A percentile compares a stretch with the other conserved stretches of the same genome.
Conservation (phyloP, 2,329 filamentous ascomycete species). For the Alternaria sp. region DNA sequence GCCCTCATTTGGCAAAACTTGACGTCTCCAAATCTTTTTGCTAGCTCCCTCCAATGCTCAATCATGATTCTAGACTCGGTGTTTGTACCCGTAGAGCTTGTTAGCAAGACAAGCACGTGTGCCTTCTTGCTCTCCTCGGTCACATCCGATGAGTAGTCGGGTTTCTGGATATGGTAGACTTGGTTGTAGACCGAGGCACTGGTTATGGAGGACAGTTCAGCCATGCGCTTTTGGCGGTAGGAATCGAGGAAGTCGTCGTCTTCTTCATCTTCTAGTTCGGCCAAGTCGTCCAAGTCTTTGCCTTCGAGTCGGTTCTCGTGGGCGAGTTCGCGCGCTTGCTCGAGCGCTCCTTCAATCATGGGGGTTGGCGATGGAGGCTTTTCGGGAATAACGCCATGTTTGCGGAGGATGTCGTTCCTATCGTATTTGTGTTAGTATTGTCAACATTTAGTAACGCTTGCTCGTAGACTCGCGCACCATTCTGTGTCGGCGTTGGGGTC, state of each 20-base stretch:
- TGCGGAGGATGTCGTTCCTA: conserved; percentile 98
- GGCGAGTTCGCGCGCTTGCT: conserved; percentile 81
- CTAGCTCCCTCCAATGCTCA: conserved; percentile 86
- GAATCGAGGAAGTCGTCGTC: conserved; percentile 89
- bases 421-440: not conserved
- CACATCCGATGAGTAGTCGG: conserved; percentile 89
- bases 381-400: conserved; percentile 96
- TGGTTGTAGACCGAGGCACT: conserved; percentile 83
- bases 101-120: conserved; percentile 79
- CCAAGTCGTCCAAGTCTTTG: conserved; percentile 92
- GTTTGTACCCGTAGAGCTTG: conserved; percentile 78
- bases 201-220: conserved; percentile 78
- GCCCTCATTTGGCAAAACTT: conserved; percentile 98
- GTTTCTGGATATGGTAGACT: conserved; percentile 93
- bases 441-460: not conserved
- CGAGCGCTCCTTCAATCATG: conserved; percentile 92
- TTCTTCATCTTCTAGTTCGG: conserved; percentile 93
- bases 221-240: conserved; percentile 85
- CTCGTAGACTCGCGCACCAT: conserved; percentile 67
- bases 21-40: conserved; percentile 85
- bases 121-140: conserved; percentile 83
- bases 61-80: conserved; percentile 83
- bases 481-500: conserved; percentile 97
- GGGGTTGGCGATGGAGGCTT: conserved; percentile 95
- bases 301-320: conserved; percentile 93